A percentile compares a stretch with the other conserved stretches of the same genome.
Evolutionary conservation across 2,329 filamentous ascomycete species (phyloP).

Genomic region (Fusarium metavorans): DNA sequence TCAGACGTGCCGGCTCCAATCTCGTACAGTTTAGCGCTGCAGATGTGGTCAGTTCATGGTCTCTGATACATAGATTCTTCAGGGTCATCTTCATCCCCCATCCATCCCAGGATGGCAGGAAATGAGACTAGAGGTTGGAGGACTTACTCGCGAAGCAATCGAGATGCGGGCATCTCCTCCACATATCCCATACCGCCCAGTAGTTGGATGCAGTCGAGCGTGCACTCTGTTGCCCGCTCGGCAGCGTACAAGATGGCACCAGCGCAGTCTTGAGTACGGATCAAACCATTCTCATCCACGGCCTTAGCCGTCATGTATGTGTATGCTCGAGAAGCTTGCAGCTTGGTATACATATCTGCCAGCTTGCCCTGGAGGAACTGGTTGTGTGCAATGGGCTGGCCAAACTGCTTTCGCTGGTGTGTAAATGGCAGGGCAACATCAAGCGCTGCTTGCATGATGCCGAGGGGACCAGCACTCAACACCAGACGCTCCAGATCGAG

Average conservation of each 20-base stretch:
- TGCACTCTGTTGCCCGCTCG: constrained; percentile 87
- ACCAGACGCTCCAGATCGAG: constrained; percentile 94
- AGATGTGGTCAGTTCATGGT: constrained; percentile 44
- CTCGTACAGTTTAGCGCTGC: constrained; percentile 84
- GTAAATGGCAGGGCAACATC: constrained; percentile 90
- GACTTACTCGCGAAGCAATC: constrained; percentile 78
- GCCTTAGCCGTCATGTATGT: constrained; percentile 85
- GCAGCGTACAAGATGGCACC: constrained; percentile 94
- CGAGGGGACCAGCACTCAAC: constrained; percentile 88
- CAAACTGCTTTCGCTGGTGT: constrained; percentile 91
- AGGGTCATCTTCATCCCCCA: background rate
- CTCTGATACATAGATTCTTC: background rate
- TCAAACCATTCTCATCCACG: constrained; percentile 80
- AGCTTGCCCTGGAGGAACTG: constrained; percentile 94
- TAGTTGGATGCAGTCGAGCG: constrained; percentile 90
- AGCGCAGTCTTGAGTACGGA: constrained; percentile 92
- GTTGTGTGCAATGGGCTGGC: constrained; percentile 86
- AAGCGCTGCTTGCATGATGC: constrained; percentile 92
- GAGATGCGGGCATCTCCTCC: constrained; percentile 92
- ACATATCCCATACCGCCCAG: constrained; percentile 96
- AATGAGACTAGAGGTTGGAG: background rate
- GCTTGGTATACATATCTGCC: constrained; percentile 97
- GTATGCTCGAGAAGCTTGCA: constrained; percentile 85
- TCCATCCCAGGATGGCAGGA: background rate
- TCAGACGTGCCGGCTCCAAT: constrained; percentile 98